Evolutionary conservation across 768 basidiomycete species (phyloP).

Genomic region (Tulasnella calospora): DNA sequence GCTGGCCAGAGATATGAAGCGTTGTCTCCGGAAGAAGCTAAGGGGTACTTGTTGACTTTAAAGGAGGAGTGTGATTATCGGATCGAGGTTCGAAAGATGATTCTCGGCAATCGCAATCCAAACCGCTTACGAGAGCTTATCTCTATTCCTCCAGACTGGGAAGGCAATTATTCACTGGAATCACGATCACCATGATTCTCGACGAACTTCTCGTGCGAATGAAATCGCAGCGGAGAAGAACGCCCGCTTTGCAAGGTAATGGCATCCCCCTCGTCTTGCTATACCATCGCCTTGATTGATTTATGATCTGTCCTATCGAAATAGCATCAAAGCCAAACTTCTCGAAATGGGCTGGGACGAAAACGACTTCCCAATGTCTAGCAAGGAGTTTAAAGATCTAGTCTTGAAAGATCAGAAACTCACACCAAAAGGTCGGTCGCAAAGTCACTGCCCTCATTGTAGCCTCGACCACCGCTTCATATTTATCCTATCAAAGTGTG

Average conservation of each 20-base stretch:
- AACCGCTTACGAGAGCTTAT: neutral
- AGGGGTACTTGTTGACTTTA: neutral
- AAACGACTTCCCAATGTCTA: neutral
- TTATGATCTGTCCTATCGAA: neutral
- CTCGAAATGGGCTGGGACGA: neutral
- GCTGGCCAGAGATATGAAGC: neutral
- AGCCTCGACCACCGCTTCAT: no score
- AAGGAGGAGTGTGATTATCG: neutral
- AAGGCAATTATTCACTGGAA: neutral
- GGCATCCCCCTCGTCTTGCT: neutral
- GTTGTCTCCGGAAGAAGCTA: neutral
- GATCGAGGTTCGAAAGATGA: neutral
- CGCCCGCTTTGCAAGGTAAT: neutral
- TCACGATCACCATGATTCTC: neutral
- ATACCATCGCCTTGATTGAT: neutral
- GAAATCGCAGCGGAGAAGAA: neutral
- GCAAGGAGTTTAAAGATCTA: neutral
- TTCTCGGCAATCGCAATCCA: neutral
- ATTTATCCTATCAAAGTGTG: neutral
- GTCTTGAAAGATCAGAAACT: neutral
- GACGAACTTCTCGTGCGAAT: neutral
- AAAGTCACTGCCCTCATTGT: no score
- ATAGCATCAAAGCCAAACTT: neutral
- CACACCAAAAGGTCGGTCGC: neutral
- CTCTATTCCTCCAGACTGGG: neutral